phyloP scores from a whole-genome alignment of 2,329 filamentous ascomycete species.

The Pestalotiopsis sp. region DNA sequence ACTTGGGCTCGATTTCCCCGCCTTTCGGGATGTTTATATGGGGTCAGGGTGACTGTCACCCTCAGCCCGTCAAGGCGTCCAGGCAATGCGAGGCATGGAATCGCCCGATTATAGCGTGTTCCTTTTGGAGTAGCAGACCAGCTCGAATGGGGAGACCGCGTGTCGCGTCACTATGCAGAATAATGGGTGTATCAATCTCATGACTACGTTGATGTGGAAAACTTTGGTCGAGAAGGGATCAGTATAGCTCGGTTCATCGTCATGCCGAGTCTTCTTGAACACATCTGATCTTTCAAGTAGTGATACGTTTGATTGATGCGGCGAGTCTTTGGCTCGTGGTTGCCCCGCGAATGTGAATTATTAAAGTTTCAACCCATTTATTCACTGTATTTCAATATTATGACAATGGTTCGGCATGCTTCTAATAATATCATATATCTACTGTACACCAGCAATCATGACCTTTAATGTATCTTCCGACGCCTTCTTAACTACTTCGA shows the following conservation, averaged over 20 bases:
- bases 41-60: neutral
- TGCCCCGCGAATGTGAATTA: too few species aligned
- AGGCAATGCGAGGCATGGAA: neutral
- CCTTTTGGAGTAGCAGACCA: neutral
- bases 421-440: neutral
- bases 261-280: too few species aligned
- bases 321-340: too few species aligned
- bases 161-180: neutral
- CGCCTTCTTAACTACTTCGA: constrained; percentile 19
- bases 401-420: neutral
- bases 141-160: neutral
- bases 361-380: too few species aligned
- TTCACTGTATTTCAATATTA: too few species aligned
- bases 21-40: neutral
- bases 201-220: neutral
- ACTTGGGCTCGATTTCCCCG: neutral
- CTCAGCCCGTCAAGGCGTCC: neutral
- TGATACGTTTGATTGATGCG: too few species aligned
- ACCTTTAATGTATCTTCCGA: constrained; percentile 24
- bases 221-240: too few species aligned
- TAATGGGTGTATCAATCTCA: neutral
- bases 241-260: too few species aligned
- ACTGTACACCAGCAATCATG: constrained; percentile 21
- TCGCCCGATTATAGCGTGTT: neutral
- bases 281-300: too few species aligned